Conservation (phyloP, 2,329 filamentous ascomycete species). For the Fusarium sp. region DNA sequence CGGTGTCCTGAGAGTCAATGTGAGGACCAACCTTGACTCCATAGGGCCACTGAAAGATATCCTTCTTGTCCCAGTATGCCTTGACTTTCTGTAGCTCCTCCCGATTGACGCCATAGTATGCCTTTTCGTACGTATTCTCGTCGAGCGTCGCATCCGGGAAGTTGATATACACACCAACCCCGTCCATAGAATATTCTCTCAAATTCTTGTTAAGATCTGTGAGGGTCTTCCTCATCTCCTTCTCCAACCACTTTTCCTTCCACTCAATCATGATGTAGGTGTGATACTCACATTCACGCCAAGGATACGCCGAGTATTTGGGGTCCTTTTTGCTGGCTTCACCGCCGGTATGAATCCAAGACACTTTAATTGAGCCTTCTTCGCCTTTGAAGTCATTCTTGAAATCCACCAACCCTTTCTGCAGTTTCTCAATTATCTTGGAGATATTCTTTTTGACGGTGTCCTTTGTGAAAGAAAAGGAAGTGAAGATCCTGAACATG, state of each 20-base stretch:
- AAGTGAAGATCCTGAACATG: background rate
- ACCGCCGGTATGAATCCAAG: constrained; percentile 45
- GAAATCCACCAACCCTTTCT: constrained; percentile 26
- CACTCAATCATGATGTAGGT: constrained; percentile 45
- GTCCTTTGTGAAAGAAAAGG: background rate
- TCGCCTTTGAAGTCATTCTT: constrained; percentile 26
- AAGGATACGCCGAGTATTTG: constrained; percentile 42
- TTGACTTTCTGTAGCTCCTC: constrained; percentile 40
- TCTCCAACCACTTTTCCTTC: constrained; percentile 46
- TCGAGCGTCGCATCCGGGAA: constrained; percentile 40
- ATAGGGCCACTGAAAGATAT: constrained; percentile 44
- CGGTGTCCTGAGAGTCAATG: rapidly evolving
- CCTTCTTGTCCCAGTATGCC: constrained; percentile 38
- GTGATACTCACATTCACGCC: constrained; percentile 43
- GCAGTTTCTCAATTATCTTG: background rate
- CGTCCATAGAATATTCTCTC: constrained; percentile 28
- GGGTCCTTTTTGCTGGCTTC: background rate
- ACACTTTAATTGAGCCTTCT: constrained; percentile 26
- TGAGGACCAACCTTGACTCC: constrained; percentile 20
- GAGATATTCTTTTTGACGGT: background rate
- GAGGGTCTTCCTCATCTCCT: constrained; percentile 34
- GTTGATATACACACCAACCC: constrained; percentile 43
- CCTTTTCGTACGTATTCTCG: constrained; percentile 29
- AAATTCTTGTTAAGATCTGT: background rate
- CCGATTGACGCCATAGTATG: constrained; percentile 46